A percentile compares a stretch with the other conserved stretches of the same genome.
phyloP scores from a whole-genome alignment of 2,329 filamentous ascomycete species.

The Curvularia spicifera region DNA sequence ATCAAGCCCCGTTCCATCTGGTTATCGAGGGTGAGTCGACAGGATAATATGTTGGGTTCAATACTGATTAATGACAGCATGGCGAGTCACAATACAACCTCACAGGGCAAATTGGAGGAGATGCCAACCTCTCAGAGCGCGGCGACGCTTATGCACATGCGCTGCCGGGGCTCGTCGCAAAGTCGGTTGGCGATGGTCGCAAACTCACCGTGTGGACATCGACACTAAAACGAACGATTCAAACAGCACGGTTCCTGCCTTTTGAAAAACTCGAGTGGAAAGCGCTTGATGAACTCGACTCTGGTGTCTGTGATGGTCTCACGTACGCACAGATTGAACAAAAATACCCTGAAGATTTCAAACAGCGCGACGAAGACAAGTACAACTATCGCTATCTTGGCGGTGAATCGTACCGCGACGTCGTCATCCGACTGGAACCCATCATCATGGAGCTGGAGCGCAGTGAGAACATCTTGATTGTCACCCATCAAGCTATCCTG shows the following conservation, averaged over 20 bases:
- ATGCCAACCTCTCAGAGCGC: constrained; percentile 83
- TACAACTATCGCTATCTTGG: constrained; percentile 99
- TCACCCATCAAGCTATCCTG: constrained; percentile 95
- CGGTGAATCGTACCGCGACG: constrained; percentile 93
- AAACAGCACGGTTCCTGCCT: constrained; percentile 84
- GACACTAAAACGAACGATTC: constrained; percentile 82
- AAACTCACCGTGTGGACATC: constrained; percentile 78
- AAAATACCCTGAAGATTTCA: constrained; percentile 90
- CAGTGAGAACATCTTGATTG: constrained; percentile 95
- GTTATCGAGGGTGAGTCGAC: constrained; percentile 80
- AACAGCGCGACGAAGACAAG: constrained; percentile 95
- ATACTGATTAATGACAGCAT: constrained; percentile 64
- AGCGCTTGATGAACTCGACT: constrained; percentile 94
- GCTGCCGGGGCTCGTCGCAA: constrained; percentile 80
- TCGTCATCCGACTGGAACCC: constrained; percentile 95
- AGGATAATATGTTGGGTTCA: too few species aligned
- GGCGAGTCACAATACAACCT: constrained; percentile 95
- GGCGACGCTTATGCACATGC: constrained; percentile 87
- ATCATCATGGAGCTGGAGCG: constrained; percentile 99
- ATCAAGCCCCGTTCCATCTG: constrained; percentile 96
- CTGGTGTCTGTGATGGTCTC: constrained; percentile 93
- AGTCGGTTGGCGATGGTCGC: constrained; percentile 79
- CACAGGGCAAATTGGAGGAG: constrained; percentile 88
- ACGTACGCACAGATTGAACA: constrained; percentile 96
- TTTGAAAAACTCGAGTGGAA: constrained; percentile 99